These are phyloP conservation scores for Aspergillus candidus DNA, from an alignment of 2,329 filamentous ascomycete genomes.

Conservation along the genomic window DNA sequence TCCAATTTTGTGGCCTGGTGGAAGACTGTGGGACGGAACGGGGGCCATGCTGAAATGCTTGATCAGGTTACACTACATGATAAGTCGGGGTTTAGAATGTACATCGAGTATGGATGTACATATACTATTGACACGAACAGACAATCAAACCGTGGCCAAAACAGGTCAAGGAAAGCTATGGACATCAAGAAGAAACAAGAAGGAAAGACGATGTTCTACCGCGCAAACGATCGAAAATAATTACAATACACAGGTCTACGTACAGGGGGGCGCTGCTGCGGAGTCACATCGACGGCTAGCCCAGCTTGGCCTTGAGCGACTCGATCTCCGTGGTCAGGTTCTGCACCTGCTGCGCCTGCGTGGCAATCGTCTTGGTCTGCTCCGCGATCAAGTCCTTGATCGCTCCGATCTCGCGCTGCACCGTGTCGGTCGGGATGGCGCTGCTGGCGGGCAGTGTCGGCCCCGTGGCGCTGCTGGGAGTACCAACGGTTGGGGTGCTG, in stretches of 20 bases:
- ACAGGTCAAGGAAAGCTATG: too few relatives aligned
- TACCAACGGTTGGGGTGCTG: slow-evolving; percentile 33
- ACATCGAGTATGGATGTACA: too few relatives aligned
- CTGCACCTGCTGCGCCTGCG: slow-evolving; percentile 71
- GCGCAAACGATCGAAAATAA: neutral
- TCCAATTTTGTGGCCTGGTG: too few relatives aligned
- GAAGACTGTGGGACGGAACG: too few relatives aligned
- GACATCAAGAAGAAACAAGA: too few relatives aligned
- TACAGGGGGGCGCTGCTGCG: too few relatives aligned
- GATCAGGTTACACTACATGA: neutral
- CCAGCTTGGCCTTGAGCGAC: slow-evolving; percentile 69
- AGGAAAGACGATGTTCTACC: too few relatives aligned
- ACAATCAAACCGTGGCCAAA: too few relatives aligned
- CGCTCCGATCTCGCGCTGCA: slow-evolving; percentile 63
- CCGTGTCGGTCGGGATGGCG: slow-evolving; percentile 41
- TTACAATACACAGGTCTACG: too few relatives aligned
- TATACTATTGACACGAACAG: too few relatives aligned
- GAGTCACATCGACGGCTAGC: slow-evolving; percentile 23
- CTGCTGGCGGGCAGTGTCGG: slow-evolving; percentile 21
- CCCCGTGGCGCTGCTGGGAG: slow-evolving; percentile 25
- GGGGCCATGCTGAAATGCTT: too few relatives aligned
- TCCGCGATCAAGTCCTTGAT: slow-evolving; percentile 72
- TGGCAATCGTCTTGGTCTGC: slow-evolving; percentile 69
- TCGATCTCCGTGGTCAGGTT: slow-evolving; percentile 68
- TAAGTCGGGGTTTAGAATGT: too few relatives aligned